Percentiles rank a stretch among this genome's conserved stretches.
Conservation (phyloP, 2,329 filamentous ascomycete species). For the Helicocarpus griseus region DNA sequence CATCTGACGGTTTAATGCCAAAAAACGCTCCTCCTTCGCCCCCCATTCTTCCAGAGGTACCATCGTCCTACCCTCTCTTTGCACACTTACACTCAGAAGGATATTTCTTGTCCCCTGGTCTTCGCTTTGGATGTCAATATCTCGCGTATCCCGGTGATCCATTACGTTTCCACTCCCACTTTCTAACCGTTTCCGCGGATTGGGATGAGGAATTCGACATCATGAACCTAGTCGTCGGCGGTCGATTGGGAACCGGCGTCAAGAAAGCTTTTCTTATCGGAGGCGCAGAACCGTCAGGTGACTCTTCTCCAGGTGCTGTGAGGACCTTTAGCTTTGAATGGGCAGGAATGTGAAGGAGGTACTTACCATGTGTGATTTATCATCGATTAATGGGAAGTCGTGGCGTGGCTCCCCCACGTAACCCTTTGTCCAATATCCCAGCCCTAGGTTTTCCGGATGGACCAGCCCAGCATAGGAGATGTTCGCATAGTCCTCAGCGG, state of each 20-base stretch:
- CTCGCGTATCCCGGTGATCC: conserved; percentile 94
- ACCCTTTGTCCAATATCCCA: too few relatives aligned
- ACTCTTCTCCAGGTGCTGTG: conserved; percentile 33
- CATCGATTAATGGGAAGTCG: too few relatives aligned
- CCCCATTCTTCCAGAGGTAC: conserved; percentile 27
- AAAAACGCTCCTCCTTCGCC: conserved; percentile 17
- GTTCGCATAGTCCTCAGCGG: too few relatives aligned
- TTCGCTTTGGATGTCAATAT: conserved; percentile 91
- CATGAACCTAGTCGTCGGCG: conserved; percentile 76
- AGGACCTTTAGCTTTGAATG: conserved; percentile 82
- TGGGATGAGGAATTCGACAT: conserved; percentile 83
- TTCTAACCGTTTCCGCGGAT: conserved; percentile 70
- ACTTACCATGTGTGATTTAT: background rate
- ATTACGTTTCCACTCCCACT: conserved; percentile 89
- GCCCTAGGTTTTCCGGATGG: too few relatives aligned
- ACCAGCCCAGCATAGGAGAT: too few relatives aligned
- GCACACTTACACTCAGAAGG: conserved; percentile 66
- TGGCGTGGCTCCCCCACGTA: too few relatives aligned
- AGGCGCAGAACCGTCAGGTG: conserved; percentile 43
- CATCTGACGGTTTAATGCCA: conserved; percentile 37
- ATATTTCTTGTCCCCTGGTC: conserved; percentile 82
- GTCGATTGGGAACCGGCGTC: conserved; percentile 81
- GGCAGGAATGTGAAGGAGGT: conserved; percentile 66
- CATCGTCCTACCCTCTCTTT: conserved; percentile 62
- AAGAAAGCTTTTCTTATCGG: conserved; percentile 93